Conservation (phyloP, 306 rosid species). For the Cotoneaster glaucophyllus region DNA sequence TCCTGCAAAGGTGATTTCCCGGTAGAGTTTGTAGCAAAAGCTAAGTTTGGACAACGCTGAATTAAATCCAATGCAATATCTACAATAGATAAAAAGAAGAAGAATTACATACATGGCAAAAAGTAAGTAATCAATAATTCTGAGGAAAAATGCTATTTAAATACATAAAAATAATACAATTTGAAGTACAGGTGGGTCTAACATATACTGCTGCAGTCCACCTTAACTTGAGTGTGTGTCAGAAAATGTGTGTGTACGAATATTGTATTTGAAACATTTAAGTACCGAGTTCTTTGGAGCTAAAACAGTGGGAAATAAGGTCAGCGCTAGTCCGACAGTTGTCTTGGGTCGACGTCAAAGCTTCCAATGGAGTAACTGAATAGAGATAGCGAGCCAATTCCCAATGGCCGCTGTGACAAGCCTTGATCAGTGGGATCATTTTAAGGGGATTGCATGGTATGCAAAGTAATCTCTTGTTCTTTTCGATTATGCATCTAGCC, state of each 20-base stretch:
- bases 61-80: background rate
- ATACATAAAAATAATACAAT: background rate
- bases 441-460: background rate
- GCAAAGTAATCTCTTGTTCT: background rate
- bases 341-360: background rate
- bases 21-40: background rate
- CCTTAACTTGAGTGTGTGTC: background rate
- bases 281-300: background rate
- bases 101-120: background rate
- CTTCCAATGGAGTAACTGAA: background rate
- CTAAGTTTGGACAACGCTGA: background rate
- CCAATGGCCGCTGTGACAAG: background rate
- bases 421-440: background rate
- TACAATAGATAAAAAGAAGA: background rate
- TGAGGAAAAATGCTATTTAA: background rate
- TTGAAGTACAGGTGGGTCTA: background rate
- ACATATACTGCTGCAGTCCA: background rate
- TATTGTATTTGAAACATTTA: background rate
- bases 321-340: background rate
- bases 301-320: background rate
- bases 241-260: background rate
- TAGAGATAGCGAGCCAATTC: conserved; percentile 13
- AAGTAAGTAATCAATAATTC: background rate
- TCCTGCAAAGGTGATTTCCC: background rate
- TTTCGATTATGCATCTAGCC: background rate